Evolutionary conservation across 1,139 yeast genomes (phyloP).

Genomic region (Yamadazyma taylorii): DNA sequence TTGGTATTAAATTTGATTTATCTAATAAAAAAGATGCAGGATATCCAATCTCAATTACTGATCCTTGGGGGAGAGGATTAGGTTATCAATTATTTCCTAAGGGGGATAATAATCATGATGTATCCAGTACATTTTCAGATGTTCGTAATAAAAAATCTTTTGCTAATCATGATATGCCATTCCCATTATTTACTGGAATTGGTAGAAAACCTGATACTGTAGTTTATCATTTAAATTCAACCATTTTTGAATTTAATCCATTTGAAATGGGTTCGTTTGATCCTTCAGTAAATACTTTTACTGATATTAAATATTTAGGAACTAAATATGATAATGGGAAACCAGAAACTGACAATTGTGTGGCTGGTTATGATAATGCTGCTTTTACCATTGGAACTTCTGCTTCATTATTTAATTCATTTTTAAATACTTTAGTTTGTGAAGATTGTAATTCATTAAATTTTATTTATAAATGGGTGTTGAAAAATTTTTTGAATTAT

Average conservation of each 20-base stretch:
- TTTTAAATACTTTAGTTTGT: constrained; percentile 58
- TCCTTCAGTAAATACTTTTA: constrained; percentile 37
- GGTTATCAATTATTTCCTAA: constrained; percentile 38
- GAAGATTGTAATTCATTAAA: constrained; percentile 42
- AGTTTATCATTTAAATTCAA: constrained; percentile 33
- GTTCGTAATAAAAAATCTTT: constrained; percentile 29
- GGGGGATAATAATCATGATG: constrained; percentile 25
- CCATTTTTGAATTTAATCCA: constrained; percentile 43
- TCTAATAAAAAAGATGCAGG: constrained; percentile 33
- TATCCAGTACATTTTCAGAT: constrained; percentile 32
- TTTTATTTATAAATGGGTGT: constrained; percentile 47
- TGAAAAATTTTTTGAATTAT: constrained; percentile 42
- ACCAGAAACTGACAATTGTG: constrained; percentile 40
- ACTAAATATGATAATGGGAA: constrained; percentile 32
- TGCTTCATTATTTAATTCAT: constrained; percentile 73
- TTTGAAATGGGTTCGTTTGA: constrained; percentile 47
- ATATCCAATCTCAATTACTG: constrained; percentile 30
- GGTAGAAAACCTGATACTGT: constrained; percentile 39
- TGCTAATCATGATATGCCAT: constrained; percentile 39
- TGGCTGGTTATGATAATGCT: constrained; percentile 72
- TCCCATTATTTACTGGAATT: constrained; percentile 36
- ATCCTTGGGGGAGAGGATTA: constrained; percentile 41
- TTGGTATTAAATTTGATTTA: constrained; percentile 31
- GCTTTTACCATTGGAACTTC: constrained; percentile 80
- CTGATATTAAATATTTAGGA: constrained; percentile 38